Evolutionary conservation across 257 asterid genomes (phyloP).

Genomic region (Solanum ossicruentum): DNA sequence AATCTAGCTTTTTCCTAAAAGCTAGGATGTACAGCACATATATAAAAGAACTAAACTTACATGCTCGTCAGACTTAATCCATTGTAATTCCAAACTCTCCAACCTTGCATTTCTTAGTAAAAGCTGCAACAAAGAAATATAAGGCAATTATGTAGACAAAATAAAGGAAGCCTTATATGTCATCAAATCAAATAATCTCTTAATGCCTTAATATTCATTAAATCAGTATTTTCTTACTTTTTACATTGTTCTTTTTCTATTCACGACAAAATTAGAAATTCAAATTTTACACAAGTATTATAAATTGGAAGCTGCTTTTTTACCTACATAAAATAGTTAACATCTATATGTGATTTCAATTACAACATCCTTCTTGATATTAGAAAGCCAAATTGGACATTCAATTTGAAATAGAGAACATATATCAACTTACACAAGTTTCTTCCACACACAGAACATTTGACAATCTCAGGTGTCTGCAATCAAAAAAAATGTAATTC

Average conservation of each 20-base stretch:
- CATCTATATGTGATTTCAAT: neutral
- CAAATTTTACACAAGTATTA: neutral
- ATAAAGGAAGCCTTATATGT: neutral
- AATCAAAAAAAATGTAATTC: constrained; percentile 13
- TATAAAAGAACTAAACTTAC: constrained; percentile 27
- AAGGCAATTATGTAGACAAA: neutral
- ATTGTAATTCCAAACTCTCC: constrained; percentile 67
- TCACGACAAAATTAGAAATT: neutral
- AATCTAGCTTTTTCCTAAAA: neutral
- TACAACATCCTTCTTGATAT: neutral
- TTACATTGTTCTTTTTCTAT: neutral
- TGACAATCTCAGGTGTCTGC: constrained; percentile 73
- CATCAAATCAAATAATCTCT: neutral
- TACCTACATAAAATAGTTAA: neutral
- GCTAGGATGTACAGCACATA: neutral
- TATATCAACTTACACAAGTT: constrained; percentile 60
- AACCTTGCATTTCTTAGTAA: constrained; percentile 50
- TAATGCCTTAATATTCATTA: neutral
- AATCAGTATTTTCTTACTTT: neutral
- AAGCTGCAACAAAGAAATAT: constrained; percentile 38
- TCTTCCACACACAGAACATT: constrained; percentile 64
- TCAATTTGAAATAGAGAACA: neutral
- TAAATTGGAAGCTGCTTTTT: neutral
- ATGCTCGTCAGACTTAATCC: constrained; percentile 79
- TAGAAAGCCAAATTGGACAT: neutral